A percentile compares a stretch with the other conserved stretches of the same genome.
phyloP scores from a whole-genome alignment of 305 asterid species.

The Ruellia speciosa region DNA sequence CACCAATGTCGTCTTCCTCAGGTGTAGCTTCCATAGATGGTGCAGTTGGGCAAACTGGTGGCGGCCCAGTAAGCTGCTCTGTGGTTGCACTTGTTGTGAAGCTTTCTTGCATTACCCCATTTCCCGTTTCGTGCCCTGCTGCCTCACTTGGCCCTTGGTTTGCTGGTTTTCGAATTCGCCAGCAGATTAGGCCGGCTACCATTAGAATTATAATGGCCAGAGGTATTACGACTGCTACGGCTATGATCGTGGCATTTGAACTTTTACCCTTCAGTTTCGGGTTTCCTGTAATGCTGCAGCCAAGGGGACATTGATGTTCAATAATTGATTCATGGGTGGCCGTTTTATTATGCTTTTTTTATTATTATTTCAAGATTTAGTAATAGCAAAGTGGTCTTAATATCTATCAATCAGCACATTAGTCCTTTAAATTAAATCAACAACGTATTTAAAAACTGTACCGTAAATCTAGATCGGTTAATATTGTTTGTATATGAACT shows the following conservation, averaged over 20 bases:
- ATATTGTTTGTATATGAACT: too few relatives aligned
- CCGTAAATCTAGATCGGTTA: too few relatives aligned
- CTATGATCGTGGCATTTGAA: slow-evolving; percentile 16
- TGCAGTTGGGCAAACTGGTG: too few relatives aligned
- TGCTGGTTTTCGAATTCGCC: slow-evolving; percentile 8
- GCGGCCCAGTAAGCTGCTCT: not conserved
- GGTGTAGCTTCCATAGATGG: too few relatives aligned
- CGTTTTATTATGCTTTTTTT: too few relatives aligned
- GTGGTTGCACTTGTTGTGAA: not conserved
- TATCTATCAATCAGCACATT: too few relatives aligned
- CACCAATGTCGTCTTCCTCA: too few relatives aligned
- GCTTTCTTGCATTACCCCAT: not conserved
- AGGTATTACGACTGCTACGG: slow-evolving; percentile 20
- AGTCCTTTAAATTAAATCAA: too few relatives aligned
- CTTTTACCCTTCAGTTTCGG: slow-evolving; percentile 10
- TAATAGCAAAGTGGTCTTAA: too few relatives aligned
- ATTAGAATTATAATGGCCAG: not conserved
- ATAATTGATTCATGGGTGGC: too few relatives aligned
- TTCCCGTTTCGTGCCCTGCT: slow-evolving; percentile 4
- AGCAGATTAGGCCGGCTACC: not conserved
- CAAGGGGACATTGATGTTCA: not conserved
- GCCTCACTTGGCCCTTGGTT: not conserved
- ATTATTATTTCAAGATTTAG: too few relatives aligned
- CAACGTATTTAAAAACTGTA: too few relatives aligned
- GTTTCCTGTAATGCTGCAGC: slow-evolving; percentile 18